Evolutionary conservation across 495 filamentous ascomycete species (phyloP), one percentile per base, ranked within the genome.

Genomic region (Penicillium canariense): DNA sequence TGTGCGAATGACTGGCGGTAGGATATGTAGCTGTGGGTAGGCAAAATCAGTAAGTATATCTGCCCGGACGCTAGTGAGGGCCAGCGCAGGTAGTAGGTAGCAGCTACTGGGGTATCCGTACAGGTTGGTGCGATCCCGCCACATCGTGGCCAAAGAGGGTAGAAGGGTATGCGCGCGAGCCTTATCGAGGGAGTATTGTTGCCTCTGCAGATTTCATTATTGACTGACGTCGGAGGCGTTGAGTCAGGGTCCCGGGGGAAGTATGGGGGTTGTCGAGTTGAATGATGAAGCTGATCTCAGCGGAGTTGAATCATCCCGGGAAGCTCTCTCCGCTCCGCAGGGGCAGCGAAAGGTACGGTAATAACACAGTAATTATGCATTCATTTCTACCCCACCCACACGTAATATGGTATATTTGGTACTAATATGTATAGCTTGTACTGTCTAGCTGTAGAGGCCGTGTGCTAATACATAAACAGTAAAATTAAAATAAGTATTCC

Each of bases 41-140:
- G 22, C 31, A 23, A 39, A 47, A 58, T 48, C 42, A 20, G 32
- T 62, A 51, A 58, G 56, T 35, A 42, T 42, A 31, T 35, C 14
- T 46, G 7, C 2, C 20, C 5, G 43, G 44, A 20, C 2, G n/a
- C 26, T 31, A 9, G 42, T 28, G 8, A 28, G 23, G 23, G 26
- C 23, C 25, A 31, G 43, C 26, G 43, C 25, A 27, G 17, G 25
- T 9, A 18, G 25, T 8, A 17, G 43, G 43, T 18, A 43, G 36
- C 40, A 48, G 15, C 9, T 50, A 10, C 10, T 18, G 56, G 30
- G 46, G 30, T 48, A 48, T 11, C 46, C 42, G 50, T 82, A 96
- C 93, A 98, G 87, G 69, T 97, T 98, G 45, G 95, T 98, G 75
- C 94, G 85, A 81, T 98, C 94, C 77, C 94, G 90, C 89, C 90